Evolutionary conservation across 2,329 filamentous ascomycete species (phyloP).

Genomic region (Harringtonia lauricola): DNA sequence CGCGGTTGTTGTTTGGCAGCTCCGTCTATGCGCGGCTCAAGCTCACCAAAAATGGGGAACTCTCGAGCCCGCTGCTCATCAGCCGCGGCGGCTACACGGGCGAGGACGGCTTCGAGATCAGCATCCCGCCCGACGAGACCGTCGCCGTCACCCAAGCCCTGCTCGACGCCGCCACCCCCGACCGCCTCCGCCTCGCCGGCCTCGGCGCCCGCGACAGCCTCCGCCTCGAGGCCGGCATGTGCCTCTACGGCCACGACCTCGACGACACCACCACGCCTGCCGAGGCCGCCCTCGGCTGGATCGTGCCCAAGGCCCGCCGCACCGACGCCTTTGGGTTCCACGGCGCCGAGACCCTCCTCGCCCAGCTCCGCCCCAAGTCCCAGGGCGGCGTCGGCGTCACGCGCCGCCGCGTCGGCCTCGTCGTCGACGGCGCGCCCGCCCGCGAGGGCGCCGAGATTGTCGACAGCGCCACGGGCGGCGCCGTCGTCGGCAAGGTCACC

Average conservation of each 20-base stretch:
- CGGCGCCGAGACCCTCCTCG: slow-evolving; percentile 66
- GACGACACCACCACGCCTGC: slow-evolving; percentile 60
- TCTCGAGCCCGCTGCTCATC: slow-evolving; percentile 52
- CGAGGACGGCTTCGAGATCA: slow-evolving; percentile 97
- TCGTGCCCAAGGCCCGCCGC: slow-evolving; percentile 71
- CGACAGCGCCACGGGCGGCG: slow-evolving; percentile 35
- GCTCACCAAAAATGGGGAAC: slow-evolving; percentile 28
- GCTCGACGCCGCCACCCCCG: slow-evolving; percentile 49
- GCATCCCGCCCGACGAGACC: slow-evolving; percentile 58
- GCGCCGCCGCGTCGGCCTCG: slow-evolving; percentile 67
- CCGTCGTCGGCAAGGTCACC: slow-evolving; percentile 69
- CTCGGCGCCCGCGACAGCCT: slow-evolving; percentile 87
- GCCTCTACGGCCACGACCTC: slow-evolving; percentile 97
- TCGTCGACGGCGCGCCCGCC: slow-evolving; percentile 77
- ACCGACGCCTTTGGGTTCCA: slow-evolving; percentile 61
- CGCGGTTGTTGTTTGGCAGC: slow-evolving; percentile 71
- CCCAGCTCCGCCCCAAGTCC: slow-evolving; percentile 62
- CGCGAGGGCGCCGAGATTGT: slow-evolving; percentile 80
- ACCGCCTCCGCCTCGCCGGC: slow-evolving; percentile 65
- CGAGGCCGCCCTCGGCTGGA: slow-evolving; percentile 56
- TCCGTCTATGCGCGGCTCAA: slow-evolving; percentile 55
- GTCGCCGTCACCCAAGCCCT: slow-evolving; percentile 58
- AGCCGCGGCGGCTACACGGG: slow-evolving; percentile 92
- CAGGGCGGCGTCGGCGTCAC: slow-evolving; percentile 61
- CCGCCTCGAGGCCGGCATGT: slow-evolving; percentile 94